Percentiles rank a stretch among this genome's conserved stretches.
phyloP scores from a whole-genome alignment of 2,329 filamentous ascomycete genomes.

The Aureobasidium sp. region DNA sequence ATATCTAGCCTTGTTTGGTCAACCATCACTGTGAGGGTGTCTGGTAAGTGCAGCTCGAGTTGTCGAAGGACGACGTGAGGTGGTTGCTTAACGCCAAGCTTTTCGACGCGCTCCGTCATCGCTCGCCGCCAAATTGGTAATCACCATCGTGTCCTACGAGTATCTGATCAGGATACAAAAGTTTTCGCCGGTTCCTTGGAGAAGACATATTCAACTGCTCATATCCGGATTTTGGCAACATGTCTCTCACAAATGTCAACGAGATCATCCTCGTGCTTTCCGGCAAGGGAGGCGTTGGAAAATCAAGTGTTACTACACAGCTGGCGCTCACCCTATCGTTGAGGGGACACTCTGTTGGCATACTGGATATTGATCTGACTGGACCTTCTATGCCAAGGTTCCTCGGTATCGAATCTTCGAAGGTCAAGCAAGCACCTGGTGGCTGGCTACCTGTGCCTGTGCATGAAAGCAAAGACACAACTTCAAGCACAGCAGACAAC shows the following conservation, averaged over 20 bases:
- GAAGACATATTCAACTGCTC: neutral
- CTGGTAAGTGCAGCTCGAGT: neutral
- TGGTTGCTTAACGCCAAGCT: neutral
- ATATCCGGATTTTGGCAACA: conserved; percentile 25
- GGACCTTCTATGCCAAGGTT: conserved; percentile 94
- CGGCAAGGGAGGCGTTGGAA: conserved; percentile 95
- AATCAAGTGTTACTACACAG: conserved; percentile 95
- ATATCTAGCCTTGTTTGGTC: too few relatives aligned
- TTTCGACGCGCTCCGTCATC: neutral
- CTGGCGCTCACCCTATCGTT: conserved; percentile 82
- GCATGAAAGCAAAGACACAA: conserved; percentile 47
- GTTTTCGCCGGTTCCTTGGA: neutral
- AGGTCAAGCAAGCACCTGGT: conserved; percentile 82
- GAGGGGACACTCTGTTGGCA: conserved; percentile 79
- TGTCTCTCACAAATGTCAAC: conserved; percentile 63
- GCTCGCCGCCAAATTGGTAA: conserved; percentile 7
- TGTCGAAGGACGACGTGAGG: neutral
- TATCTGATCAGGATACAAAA: neutral
- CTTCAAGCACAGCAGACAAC: conserved; percentile 14
- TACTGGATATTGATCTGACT: conserved; percentile 92
- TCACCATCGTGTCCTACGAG: neutral
- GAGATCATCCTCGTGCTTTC: conserved; percentile 80
- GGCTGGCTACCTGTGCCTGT: conserved; percentile 89
- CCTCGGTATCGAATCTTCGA: conserved; percentile 78
- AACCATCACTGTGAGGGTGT: neutral